phyloP scores from a whole-genome alignment of 176 grass and related monocot species.

The Canna indica region DNA sequence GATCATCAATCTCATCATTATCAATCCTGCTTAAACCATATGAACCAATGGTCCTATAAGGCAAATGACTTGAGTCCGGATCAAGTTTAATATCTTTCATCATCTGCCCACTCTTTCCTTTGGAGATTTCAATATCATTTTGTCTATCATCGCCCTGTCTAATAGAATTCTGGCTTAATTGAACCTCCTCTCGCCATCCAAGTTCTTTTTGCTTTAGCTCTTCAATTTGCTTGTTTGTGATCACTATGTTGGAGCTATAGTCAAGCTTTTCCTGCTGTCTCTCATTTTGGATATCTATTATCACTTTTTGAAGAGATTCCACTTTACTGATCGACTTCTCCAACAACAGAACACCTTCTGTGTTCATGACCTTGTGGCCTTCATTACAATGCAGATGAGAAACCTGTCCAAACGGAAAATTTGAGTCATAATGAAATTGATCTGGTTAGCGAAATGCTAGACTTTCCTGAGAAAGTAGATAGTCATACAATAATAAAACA shows the following conservation, averaged over 20 bases:
- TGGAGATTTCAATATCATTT: conserved; percentile 33
- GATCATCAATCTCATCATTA: conserved; percentile 55
- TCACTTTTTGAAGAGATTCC: conserved; percentile 41
- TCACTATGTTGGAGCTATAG: conserved; percentile 23
- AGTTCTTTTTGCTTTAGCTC: conserved; percentile 29
- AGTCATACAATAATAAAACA: background rate
- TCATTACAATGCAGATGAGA: conserved; percentile 16
- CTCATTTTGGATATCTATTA: conserved; percentile 27
- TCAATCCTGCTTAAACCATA: conserved; percentile 28
- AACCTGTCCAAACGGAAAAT: conserved; percentile 21
- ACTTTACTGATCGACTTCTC: conserved; percentile 48
- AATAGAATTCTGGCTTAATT: conserved; percentile 26
- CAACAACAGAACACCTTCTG: conserved; percentile 28
- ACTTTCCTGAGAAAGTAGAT: background rate
- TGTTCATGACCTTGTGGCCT: background rate
- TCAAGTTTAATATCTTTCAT: conserved; percentile 97
- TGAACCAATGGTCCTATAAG: conserved; percentile 24
- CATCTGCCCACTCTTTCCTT: conserved; percentile 44
- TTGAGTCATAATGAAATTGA: background rate
- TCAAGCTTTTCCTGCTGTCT: conserved; percentile 35
- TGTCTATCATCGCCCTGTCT: conserved; percentile 19
- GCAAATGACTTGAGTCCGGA: conserved; percentile 51
- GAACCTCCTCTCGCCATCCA: conserved; percentile 12
- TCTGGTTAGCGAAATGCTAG: background rate
- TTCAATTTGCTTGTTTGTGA: conserved; percentile 26